Evolutionary conservation across 768 basidiomycete genomes (phyloP), one percentile per base, ranked within the genome.

Genomic region (Pseudohyphozyma bogoriensis): DNA sequence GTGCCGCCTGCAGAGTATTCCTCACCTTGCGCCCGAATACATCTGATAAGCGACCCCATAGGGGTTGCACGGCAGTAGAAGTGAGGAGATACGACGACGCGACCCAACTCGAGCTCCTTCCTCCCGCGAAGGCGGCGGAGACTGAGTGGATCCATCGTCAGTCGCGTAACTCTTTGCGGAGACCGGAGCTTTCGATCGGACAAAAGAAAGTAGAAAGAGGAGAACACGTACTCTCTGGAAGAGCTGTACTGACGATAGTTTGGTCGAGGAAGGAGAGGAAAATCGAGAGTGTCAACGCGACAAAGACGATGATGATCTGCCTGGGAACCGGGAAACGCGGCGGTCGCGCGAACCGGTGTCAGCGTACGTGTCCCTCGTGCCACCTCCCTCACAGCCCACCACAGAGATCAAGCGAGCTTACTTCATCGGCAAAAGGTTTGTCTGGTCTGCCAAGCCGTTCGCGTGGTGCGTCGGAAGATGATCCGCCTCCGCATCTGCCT

Each of bases 261-360:
- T 77, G 76, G 65, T 77, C 76, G 18, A 78, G 63, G 49, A 77
- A 67, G 31, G 71, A 66, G 50, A 75, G 74, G 65, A 76, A 73
- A 2, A 77, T 61, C 18, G 73, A 73, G 33, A 69, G 62, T 4
- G 72, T 73, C 63, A 75, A 58, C 5, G 73, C 74, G 0, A 59
- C 33, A 55, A 76, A 73, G 28, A 77, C 73, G 57, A 74, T 29
- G 22, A 76, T 49, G 51, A 66, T 49, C 6, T 51, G 51, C 46
- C 54, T 42, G 15, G 36, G 7, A 32, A 22, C 37, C 29, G n/a
- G 37, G 4, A 12, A 32, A n/a, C 13, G 26, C 20, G 36, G 28
- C 22, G 6, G 28, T 26, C 20, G 45, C 18, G 45, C 20, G 46
- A 29, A 10, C 8, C 24, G 29, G 46, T n/a, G 15, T 9, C 16